Base-by-base conservation (phyloP, 2,329 filamentous ascomycete species). In the Rhynchosporium graminicola region DNA sequence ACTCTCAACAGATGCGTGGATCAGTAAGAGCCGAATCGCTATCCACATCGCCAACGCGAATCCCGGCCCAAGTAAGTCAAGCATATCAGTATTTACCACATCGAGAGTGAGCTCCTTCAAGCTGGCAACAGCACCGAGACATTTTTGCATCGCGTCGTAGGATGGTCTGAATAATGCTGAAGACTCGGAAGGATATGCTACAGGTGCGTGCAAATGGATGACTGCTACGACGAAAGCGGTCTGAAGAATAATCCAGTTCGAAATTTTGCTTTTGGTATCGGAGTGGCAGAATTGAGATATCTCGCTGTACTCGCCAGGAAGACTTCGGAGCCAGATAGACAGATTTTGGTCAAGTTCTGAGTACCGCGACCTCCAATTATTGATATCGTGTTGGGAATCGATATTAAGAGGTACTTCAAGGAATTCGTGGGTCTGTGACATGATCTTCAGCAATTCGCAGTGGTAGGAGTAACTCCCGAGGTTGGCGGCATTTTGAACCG, bases 191-290 rank as follows among this genome's bases (percentile, higher is more conserved):
- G 57, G 57, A 28, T 59, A 59, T 7, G 57, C 57, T 51, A 47
- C 57, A 8, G 57, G 31, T 9, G 46, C 26, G 7, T 59, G 57
- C 4, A 59, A 36, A 7, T 50, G 47, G 15, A 59, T 59, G 31
- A 59, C 46, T 15, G 57, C 57, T 1, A 59, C 57, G 33, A 59
- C 57, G 20, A 59, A 59, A 4, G 57, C 57, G 8, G 57, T 47
- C 26, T 59, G 57, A n/a, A 59, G 57, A 13, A 59, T 59, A 12
- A 59, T 59, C 57, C 57, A 59, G n/a, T 59, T 59, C 4, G 57
- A 59, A 4, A 59, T 59, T 40, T 59, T 59, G 28, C 57, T 59
- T n/a, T 59, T 59, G 45, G 46, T 59, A 13, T 59, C 57, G 3
- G 57, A 59, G 28, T 59, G 57, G 45, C 57, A 59, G 12, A 59